phyloP scores from a whole-genome alignment of 768 basidiomycete species.

The Russula virescens region DNA sequence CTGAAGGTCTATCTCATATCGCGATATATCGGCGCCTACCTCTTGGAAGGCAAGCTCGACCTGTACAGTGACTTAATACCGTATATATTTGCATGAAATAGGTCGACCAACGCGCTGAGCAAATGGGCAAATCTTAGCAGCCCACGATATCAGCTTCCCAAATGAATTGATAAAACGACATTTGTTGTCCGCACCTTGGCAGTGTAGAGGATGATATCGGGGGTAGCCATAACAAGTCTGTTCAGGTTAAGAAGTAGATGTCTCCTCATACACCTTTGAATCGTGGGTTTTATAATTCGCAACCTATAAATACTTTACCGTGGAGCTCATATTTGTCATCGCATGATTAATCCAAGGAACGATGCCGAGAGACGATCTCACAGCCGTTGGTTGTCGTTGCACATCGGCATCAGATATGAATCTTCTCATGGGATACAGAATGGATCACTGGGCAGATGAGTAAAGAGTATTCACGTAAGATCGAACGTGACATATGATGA shows the following conservation, averaged over 20 bases:
- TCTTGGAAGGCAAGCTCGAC: slow-evolving; percentile 55
- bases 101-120: slow-evolving; percentile 42
- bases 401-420: not conserved
- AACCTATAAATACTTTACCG: not conserved
- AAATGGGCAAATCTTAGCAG: slow-evolving; percentile 45
- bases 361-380: not conserved
- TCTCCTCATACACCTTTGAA: too few relatives aligned
- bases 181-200: slow-evolving; percentile 8
- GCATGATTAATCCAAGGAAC: not conserved
- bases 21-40: slow-evolving; percentile 40
- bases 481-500: too few relatives aligned
- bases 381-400: too few relatives aligned
- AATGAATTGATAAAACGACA: not conserved
- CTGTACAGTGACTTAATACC: slow-evolving; percentile 29
- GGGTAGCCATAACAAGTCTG: not conserved
- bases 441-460: not conserved
- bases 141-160: not conserved
- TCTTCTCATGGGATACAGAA: too few relatives aligned
- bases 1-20: slow-evolving; percentile 50
- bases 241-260: too few relatives aligned
- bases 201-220: slow-evolving; percentile 39
- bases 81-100: not conserved
- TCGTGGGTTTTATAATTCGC: not conserved
- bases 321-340: not conserved
- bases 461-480: not conserved